Base-by-base conservation (phyloP, 768 basidiomycete species). In the Tulasnella sp. region DNA sequence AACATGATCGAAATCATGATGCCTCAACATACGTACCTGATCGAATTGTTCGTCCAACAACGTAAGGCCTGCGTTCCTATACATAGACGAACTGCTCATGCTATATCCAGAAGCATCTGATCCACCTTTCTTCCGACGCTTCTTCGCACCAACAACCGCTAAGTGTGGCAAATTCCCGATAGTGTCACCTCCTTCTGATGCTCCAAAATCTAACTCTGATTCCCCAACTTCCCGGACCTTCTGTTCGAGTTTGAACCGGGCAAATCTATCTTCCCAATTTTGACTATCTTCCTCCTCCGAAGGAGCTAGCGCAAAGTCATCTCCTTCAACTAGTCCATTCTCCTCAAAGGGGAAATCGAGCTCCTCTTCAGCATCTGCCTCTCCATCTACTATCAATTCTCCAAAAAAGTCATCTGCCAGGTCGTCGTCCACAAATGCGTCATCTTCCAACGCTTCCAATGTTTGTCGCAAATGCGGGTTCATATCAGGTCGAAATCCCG, bases 11-110 rank as follows among this genome's bases (percentile, higher is more conserved):
- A n/a, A 4, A 25, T 29, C 19, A 20, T 46, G 51, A 53, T 53
- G 29, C 27, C 25, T 13, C 13, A 22, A 16, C 12, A 31, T 15
- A 60, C 73, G 56, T 58, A 89, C 95, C 73, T 89, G 79, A 59
- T 98, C 92, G 62, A 98, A 99, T 9, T 81, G 76, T 61, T 96
- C 89, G 61, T 99, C 95, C 37, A 99, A 70, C 2, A 80, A 83
- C 45, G 86, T 78, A 25, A 98, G 66, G 0, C 88, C 81, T 58
- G 90, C 83, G 57, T 87, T 98, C 39, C 95, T 78, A 67, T 78
- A 85, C 85, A 98, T 89, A 12, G 89, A 89, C 3, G 89, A 90
- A 59, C 88, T 91, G 64, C 86, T 93, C 91, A 99, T 96, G 62
- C 84, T 88, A 71, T 93, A 93, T 10, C 88, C 91, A 19, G 87